phyloP scores from a whole-genome alignment of 2,329 filamentous ascomycete species.

The Claviceps capensis region DNA sequence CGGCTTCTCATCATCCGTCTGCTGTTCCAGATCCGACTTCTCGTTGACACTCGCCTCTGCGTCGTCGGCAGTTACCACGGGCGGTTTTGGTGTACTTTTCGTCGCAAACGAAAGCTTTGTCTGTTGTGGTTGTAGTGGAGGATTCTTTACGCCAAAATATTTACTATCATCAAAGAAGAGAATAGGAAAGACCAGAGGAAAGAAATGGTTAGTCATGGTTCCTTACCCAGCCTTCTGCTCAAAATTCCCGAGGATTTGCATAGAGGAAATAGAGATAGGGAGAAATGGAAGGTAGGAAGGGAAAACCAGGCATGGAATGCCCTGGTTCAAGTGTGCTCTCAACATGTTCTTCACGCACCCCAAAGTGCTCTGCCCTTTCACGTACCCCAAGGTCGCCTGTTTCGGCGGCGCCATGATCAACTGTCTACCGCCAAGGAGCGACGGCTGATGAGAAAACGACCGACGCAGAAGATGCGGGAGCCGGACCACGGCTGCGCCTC shows the following conservation, averaged over 20 bases:
- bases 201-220: not conserved
- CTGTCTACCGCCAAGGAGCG: constrained; percentile 1
- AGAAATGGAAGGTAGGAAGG: no score
- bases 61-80: constrained; percentile 14
- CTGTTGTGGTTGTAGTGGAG: constrained; percentile 48
- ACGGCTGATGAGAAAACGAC: constrained; percentile 1
- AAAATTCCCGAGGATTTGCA: no score
- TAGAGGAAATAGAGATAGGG: no score
- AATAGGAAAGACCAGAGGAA: not conserved
- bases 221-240: not conserved
- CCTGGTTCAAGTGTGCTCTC: no score
- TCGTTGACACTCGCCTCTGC: constrained; percentile 21
- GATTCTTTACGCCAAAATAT: constrained; percentile 58
- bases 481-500: not conserved
- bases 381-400: constrained; percentile 82
- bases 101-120: constrained; percentile 66
- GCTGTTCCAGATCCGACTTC: constrained; percentile 23
- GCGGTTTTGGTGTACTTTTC: constrained; percentile 25
- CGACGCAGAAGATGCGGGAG: constrained; percentile 1
- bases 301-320: no score
- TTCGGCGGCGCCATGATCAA: constrained; percentile 40
- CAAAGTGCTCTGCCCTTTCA: constrained; percentile 61
- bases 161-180: constrained; percentile 42
- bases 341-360: constrained; percentile 36
- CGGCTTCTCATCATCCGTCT: constrained; percentile 18